Conservation (phyloP, 228 moss, liverwort and hornwort species). For the Sphagnum fallax region DNA sequence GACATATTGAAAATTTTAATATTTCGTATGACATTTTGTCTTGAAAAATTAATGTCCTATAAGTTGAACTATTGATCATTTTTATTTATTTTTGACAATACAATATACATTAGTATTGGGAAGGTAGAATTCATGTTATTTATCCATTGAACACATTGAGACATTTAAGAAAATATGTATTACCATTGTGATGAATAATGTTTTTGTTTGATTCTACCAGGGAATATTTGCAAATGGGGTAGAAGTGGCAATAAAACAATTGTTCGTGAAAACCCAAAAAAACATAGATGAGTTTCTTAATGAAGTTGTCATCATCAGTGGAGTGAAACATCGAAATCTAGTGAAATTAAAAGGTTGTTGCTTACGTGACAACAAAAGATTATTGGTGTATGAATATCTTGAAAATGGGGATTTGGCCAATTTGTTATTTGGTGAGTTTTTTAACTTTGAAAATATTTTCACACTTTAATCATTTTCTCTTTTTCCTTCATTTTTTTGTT, state of each 20-base stretch:
- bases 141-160: neutral
- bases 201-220: constrained; percentile 7
- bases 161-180: neutral
- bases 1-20: no score
- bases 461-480: neutral
- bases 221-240: constrained; percentile 40
- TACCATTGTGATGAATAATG: neutral
- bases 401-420: constrained; percentile 48
- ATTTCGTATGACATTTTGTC: no score
- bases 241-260: constrained; percentile 59
- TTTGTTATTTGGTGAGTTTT: constrained; percentile 37
- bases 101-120: neutral
- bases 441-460: neutral
- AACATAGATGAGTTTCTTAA: constrained; percentile 59
- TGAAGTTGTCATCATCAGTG: constrained; percentile 62
- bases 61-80: no score
- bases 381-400: constrained; percentile 61
- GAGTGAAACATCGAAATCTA: constrained; percentile 64
- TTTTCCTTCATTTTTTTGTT: neutral
- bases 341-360: constrained; percentile 76
- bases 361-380: constrained; percentile 44
- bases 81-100: neutral
- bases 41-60: no score
- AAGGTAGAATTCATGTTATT: no score
- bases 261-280: constrained; percentile 54